Evolutionary conservation across 495 filamentous ascomycete genomes (phyloP), one percentile per base, ranked within the genome.

Genomic region (Achaetomiella virescens): DNA sequence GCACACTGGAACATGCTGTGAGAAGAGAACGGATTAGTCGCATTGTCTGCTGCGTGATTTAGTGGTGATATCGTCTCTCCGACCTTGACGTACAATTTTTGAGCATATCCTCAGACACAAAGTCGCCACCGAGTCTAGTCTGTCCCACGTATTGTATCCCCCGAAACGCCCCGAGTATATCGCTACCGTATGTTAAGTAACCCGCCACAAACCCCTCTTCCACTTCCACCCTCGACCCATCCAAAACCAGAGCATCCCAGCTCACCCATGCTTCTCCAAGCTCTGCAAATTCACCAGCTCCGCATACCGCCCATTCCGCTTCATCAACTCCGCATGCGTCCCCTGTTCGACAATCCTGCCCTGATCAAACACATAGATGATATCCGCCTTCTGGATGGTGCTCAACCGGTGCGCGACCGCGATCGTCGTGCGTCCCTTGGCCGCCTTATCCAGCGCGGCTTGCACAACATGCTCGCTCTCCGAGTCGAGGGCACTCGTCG

Each of bases 381-480:
- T 65, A 59, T 84, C 81, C 12, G 81, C 81, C 63, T 83, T 78
- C 62, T 80, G 77, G 41, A 84, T 78, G 0, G 80, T 83, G 40
- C 72, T 75, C 21, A 84, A 67, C 11, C 81, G 71, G 64, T 88
- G 84, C 11, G 89, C 89, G 29, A 95, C 87, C 0, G 84, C 89
- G 37, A 95, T 78, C 52, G 88, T 87, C 0, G 87, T 93, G 52
- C 86, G 73, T 12, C 79, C 80, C 50, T 71, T 69, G 1, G 82
- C 79, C 0, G 85, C 83, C 61, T 80, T 77, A 59, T 87, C 85
- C 55, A 95, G 76, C 8, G 86, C 87, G 37, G 79, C 77, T 71
- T 92, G 86, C 43, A 95, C 78, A 22, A 87, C 72, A 61, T 80
- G 79, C 74, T 95, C 89, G 29, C 80, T 83, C 72, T 91, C 83